Evolutionary conservation across 2,329 filamentous ascomycete genomes (phyloP), one percentile per base, ranked within the genome.

Genomic region (Clonostachys rosea): DNA sequence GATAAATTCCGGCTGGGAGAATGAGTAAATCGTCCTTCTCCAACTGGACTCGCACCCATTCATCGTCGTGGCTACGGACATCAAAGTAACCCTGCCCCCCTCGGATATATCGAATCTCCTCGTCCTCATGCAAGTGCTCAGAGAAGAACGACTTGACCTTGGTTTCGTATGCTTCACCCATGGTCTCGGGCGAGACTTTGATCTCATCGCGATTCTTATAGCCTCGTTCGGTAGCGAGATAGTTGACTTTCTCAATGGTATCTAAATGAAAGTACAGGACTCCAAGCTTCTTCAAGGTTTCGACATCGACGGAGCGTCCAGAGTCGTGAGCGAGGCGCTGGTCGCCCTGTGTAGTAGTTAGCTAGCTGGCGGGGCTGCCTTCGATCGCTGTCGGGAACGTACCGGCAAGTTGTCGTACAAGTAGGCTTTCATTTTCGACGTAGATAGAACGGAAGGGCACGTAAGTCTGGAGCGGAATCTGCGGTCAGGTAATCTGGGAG

Each of bases 171-270:
- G 83, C 70, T 37, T 81, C 87, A 48, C 90, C 91, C 86, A 97
- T 90, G 53, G 83, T 86, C 53, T 84, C 75, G 0, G 91, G 92
- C 8, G 89, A 95, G 18, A 99, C 89, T 50, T 81, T 88, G 65
- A 97, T 88, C 70, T 95, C 85, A 72, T 99, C 94, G 48, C 92
- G 87, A 75, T 97, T 96, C 74, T 87, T 91, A 78, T 99, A 97
- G 57, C 81, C 78, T 50, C 92, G 87, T 54, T 87, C 73, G 5
- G 68, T 57, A 4, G 94, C 92, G 41, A 99, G 79, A 40, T 71
- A 65, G 65, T 97, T 78, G 39, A 97, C 91, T 24, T 75, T 75
- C 34, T 75, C 69, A 43, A 91, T 63, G 34, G 81, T 70, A 12
- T 83, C 73, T 57, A 87, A 81, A 62, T 79, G 75, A 65, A 82